A percentile compares a stretch with the other conserved stretches of the same genome.
phyloP scores from a whole-genome alignment of 2,329 filamentous ascomycete genomes.

The Phoma sp. region DNA sequence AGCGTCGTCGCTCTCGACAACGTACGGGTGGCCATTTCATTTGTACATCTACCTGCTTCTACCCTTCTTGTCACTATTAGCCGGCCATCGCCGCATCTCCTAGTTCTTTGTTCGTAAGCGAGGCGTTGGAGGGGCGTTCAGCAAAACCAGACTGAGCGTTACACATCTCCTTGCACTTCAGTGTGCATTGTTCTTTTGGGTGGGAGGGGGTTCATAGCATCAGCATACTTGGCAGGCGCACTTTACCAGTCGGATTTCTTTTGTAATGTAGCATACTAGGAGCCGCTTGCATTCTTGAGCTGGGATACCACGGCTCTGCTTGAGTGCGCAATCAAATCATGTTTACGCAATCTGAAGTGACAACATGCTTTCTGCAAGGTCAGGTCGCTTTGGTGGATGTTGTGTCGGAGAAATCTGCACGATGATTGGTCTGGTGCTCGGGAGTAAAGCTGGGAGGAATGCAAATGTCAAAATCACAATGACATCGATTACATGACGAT shows the following conservation, averaged over 20 bases:
- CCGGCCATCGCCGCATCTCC: conserved; percentile 6
- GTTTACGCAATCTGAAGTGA: conserved; percentile 6
- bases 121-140: conserved; percentile 32
- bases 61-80: conserved; percentile 22
- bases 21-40: conserved; percentile 16
- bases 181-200: conserved; percentile 13
- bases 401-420: conserved; percentile 4
- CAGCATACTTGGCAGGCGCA: conserved; percentile 16
- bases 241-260: conserved; percentile 8
- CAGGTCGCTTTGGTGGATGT: conserved; percentile 8
- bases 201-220: conserved; percentile 12
- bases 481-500: neutral
- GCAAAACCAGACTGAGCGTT: conserved; percentile 18
- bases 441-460: conserved; percentile 4
- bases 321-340: conserved; percentile 12
- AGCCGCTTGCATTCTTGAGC: conserved; percentile 17
- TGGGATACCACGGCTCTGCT: conserved; percentile 19
- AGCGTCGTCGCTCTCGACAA: neutral
- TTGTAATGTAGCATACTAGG: conserved; percentile 15
- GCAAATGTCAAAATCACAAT: conserved; percentile 1
- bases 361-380: conserved; percentile 12
- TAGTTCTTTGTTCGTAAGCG: conserved; percentile 31
- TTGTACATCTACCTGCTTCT: conserved; percentile 20
- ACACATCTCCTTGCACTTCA: conserved; percentile 12
- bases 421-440: conserved; percentile 9